These are phyloP conservation scores for Saccharomycopsis microspora DNA, from an alignment of 805 yeast species.

Conservation along the genomic window DNA sequence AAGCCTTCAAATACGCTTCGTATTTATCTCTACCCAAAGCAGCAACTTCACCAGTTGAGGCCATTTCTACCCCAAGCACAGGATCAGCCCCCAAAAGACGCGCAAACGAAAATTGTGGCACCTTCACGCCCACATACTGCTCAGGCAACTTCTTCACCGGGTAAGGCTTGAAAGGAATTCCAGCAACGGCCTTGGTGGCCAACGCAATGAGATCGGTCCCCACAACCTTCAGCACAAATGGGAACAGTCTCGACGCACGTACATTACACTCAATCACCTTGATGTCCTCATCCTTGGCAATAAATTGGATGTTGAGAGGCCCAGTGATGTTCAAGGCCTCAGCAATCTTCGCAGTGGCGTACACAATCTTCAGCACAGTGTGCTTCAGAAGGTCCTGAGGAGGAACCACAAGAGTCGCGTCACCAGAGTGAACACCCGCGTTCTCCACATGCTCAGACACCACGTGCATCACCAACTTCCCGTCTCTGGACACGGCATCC, in stretches of 20 bases:
- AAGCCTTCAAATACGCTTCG: constrained; percentile 92
- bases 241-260: constrained; percentile 99
- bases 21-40: constrained; percentile 92
- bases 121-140: constrained; percentile 92
- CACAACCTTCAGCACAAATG: constrained; percentile 94
- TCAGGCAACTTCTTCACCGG: constrained; percentile 84
- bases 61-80: constrained; percentile 97
- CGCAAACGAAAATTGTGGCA: constrained; percentile 95
- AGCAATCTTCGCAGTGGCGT: constrained; percentile 93
- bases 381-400: constrained; percentile 92
- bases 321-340: constrained; percentile 92
- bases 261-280: constrained; percentile 98
- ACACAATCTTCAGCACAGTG: constrained; percentile 83
- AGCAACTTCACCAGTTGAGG: constrained; percentile 98
- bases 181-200: constrained; percentile 94
- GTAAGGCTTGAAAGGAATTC: constrained; percentile 76
- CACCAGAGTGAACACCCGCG: constrained; percentile 99
- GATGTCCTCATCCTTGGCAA: constrained; percentile 89
- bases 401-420: constrained; percentile 93
- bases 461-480: constrained; percentile 91
- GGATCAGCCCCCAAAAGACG: constrained; percentile 98
- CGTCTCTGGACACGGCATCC: constrained; percentile 97
- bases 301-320: constrained; percentile 94
- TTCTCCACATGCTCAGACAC: constrained; percentile 98
- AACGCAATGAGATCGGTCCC: constrained; percentile 94